Evolutionary conservation across 2,329 filamentous ascomycete species (phyloP), one percentile per base, ranked within the genome.

Genomic region (Ophiostoma ulmi): DNA sequence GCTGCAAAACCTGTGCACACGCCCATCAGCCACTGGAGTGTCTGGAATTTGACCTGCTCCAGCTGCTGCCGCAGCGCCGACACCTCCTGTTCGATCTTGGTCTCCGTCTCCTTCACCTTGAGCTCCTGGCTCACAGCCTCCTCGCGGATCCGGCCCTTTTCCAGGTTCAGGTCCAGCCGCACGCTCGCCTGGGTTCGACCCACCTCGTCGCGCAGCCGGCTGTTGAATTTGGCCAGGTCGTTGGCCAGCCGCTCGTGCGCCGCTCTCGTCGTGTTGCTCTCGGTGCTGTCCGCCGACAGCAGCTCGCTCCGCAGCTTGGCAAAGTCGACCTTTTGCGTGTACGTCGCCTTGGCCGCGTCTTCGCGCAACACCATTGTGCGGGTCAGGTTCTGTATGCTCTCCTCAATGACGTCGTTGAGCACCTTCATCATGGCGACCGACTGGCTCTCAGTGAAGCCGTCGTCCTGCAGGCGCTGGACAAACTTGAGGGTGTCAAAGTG

Each of bases 401-500:
- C 95, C 79, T 98, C 92, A 74, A 99, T 97, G 11, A 98, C 94
- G 79, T 98, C 94, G 80, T 93, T 94, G 55, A 99, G 84, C 7
- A 98, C 92, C 78, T 92, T 92, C 95, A 99, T 98, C 91, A 97
- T 95, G n/a, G 95, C 94, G 36, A 93, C 93, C 2, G 94, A 90
- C 81, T 99, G 95, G 75, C 94, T 91, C 80, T 98, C 94, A 35
- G 93, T 97, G 79, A 98, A 97, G 0, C 95, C 95, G 79, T 99
- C 95, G 75, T 88, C 88, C 79, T 94, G 90, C 58, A 99, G 84
- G 69, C 92, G 86, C 81, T 97, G 92, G 55, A 99, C 94, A 78
- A 99, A 97, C 82, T 97, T 97, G 73, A 99, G 87, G 0, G 95
- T 99, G 80, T 99, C 95, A 78, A 99, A 99, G 80, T 99, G 94